These are phyloP conservation scores for Edaphochlamys debaryana DNA, from an alignment of 139 green algal genomes.

Conservation along the genomic window DNA sequence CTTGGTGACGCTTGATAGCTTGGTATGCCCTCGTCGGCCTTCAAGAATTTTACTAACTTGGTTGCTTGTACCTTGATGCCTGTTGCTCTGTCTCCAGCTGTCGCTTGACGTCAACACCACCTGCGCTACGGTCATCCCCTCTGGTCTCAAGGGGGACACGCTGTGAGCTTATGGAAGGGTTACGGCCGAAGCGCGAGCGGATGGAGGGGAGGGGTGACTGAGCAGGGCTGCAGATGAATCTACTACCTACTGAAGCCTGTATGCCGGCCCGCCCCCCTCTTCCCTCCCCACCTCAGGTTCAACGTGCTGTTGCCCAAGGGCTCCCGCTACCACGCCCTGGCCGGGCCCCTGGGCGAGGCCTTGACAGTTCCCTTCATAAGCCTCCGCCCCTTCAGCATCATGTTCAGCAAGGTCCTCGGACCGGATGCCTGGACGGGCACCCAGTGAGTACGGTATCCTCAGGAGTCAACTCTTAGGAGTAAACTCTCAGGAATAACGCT, in stretches of 20 bases:
- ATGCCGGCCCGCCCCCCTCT: background rate
- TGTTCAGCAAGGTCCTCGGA: background rate
- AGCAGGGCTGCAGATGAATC: too few species aligned
- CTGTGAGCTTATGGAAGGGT: too few species aligned
- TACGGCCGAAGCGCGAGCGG: too few species aligned
- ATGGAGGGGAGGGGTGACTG: too few species aligned
- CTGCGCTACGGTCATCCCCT: background rate
- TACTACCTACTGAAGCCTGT: too few species aligned
- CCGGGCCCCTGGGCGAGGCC: constrained; percentile 14
- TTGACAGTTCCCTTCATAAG: background rate
- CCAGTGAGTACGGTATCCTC: background rate
- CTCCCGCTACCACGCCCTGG: constrained; percentile 35
- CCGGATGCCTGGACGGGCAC: background rate
- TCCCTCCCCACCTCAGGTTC: background rate
- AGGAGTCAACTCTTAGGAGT: too few species aligned
- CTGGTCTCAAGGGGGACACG: background rate
- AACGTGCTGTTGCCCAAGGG: constrained; percentile 34
- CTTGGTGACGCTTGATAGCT: too few species aligned
- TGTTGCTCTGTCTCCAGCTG: constrained; percentile 36
- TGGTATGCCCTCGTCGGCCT: too few species aligned
- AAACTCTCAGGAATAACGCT: too few species aligned
- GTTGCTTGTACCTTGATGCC: too few species aligned
- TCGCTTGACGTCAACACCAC: constrained; percentile 5
- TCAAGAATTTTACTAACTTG: too few species aligned
- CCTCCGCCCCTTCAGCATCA: background rate